Base-by-base conservation (phyloP, 2,329 filamentous ascomycete species). In the Orbilia ellipsospora region DNA sequence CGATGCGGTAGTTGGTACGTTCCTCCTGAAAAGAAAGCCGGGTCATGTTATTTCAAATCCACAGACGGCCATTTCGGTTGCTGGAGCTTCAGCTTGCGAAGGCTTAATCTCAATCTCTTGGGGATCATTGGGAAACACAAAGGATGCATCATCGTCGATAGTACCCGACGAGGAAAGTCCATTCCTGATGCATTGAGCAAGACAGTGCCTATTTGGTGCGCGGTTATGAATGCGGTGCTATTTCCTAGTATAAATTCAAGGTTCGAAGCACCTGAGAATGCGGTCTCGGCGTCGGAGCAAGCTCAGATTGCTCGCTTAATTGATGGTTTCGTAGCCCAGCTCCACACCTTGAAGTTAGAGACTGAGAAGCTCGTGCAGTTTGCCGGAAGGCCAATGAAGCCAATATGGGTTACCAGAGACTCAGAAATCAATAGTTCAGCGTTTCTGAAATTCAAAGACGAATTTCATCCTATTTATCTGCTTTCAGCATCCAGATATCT, bases 1-100 rank as follows among this genome's bases (percentile, higher is more conserved):
- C 88, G 95, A 73, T 98, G 95, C 82, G 95, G 95, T 0, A 94
- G 92, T 82, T 99, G 95, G 95, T 98, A 98, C 82, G 91, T 98
- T 26, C 83, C 85, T 40, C 90, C 90, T 0, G 82, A 82, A 6
- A 80, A 80, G 26, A 95, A 94, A 82, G 83, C 81, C 0, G 91
- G 88, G 36, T 93, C 91, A 78, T 92, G 91, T 36, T 99, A 98
- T 83, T 99, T 98, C 84, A 99, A 99, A 85, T 96, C 92, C 83
- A 99, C 95, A 1, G 95, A 99, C 83, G 95, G 95, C 0, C 95
- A 99, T 82, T 89, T 90, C 62, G 90, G 92, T 7, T 90, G 96
- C 80, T 99, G 95, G 95, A 88, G 90, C 76, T 97, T 98, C 81
- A 97, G 92, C 82, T 87, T 90, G 20, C 85, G 95, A 77, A 86